Base-by-base conservation (phyloP, 2,329 filamentous ascomycete species). In the Colletotrichum gigasporum region DNA sequence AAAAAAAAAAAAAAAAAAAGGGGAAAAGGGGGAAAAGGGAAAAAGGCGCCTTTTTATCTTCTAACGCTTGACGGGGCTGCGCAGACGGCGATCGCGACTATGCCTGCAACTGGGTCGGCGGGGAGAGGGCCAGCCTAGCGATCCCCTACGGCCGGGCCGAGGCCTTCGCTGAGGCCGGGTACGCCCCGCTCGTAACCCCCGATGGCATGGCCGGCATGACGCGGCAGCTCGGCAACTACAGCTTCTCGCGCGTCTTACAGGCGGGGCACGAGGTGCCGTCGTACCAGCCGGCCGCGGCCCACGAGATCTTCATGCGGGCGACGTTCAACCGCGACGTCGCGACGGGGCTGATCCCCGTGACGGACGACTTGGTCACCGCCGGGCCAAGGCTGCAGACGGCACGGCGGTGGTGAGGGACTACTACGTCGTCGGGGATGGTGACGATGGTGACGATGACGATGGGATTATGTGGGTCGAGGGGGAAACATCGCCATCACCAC, bases 211-310 rank as follows among this genome's bases (percentile, higher is more conserved):
- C 83, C n/a, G 91, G 91, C 2, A 85, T 87, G 67, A 90, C 91
- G 0, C 83, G 90, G 1, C 90, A 93, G 72, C 87, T 85, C 68
- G 90, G 89, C 12, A 92, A 92, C 69, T 82, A 88, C 66, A 86
- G 83, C 10, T 89, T 89, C 74, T 82, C 83, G 32, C 80, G 87
- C 0, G 82, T 89, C 4, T 88, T 85, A 70, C 78, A 88, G 69
- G 80, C 85, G 9, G 86, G 87, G 1, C 86, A 88, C 69, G 81
- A 86, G 72, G 79, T 86, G 11, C 83, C 84, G 0, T 79, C 79
- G 26, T 83, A 83, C 69, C 84, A 86, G 72, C 84, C 84, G 22
- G 73, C 80, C 53, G 80, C 83, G 2, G 74, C 82, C 2, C 77
- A 83, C 69, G 76, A 78, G 63, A 73, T 85, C 63, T 87, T 87